A percentile compares a stretch with the other conserved stretches of the same genome.
These are phyloP conservation scores for Amyloporia xantha DNA, from an alignment of 768 basidiomycete species.

Conservation along the genomic window DNA sequence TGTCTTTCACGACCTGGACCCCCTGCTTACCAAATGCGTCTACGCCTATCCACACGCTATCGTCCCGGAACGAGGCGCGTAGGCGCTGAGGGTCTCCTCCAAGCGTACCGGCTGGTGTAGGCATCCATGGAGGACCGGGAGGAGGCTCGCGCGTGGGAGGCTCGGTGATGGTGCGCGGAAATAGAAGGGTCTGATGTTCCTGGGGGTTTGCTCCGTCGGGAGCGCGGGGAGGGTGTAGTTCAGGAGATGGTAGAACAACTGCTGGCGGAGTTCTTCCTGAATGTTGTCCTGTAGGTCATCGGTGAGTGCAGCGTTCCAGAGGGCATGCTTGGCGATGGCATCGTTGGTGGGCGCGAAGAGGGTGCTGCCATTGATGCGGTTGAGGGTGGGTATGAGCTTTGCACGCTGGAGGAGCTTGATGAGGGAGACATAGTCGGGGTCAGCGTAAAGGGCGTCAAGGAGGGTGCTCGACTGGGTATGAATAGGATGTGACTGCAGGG, in stretches of 20 bases:
- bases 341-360: slow-evolving; percentile 96
- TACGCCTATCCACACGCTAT: slow-evolving; percentile 54
- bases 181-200: slow-evolving; percentile 60
- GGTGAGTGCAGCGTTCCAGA: slow-evolving; percentile 31
- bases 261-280: slow-evolving; percentile 77
- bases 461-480: slow-evolving; percentile 47
- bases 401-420: slow-evolving; percentile 75
- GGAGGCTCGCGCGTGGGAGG: slow-evolving; percentile 64
- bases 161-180: slow-evolving; percentile 52
- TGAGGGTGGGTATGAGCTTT: slow-evolving; percentile 86
- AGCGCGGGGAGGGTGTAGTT: slow-evolving; percentile 61
- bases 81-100: slow-evolving; percentile 79
- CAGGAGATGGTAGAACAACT: slow-evolving; percentile 90
- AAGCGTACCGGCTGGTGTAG: slow-evolving; percentile 73
- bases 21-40: slow-evolving; percentile 81
- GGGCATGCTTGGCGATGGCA: slow-evolving; percentile 56
- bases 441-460: slow-evolving; percentile 68
- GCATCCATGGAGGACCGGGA: slow-evolving; percentile 81
- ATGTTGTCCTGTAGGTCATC: slow-evolving; percentile 66
- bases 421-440: slow-evolving; percentile 73
- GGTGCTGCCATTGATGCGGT: slow-evolving; percentile 75
- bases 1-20: slow-evolving; percentile 50
- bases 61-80: slow-evolving; percentile 47
- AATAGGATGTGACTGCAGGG: slow-evolving; percentile 20
- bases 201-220: slow-evolving; percentile 34